phyloP scores from a whole-genome alignment of 257 asterid species.

The Nicotiana sylvestris region DNA sequence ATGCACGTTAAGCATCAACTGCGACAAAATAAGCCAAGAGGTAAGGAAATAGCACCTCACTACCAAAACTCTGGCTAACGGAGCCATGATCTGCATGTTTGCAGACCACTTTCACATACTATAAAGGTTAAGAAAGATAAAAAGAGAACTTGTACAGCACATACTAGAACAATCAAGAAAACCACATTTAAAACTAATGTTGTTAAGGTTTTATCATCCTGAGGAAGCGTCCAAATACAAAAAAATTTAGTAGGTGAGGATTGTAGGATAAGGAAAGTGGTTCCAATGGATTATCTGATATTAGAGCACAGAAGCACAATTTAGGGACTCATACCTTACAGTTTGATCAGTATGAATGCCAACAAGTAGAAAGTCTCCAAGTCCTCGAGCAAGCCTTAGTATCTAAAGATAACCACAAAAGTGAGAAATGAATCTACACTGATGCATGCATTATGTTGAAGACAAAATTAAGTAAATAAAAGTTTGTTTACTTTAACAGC shows the following conservation, averaged over 20 bases:
- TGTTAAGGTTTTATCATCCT: background rate
- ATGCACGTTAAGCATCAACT: background rate
- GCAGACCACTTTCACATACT: background rate
- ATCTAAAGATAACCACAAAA: conserved; percentile 44
- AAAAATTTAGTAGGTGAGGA: background rate
- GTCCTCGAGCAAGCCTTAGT: conserved; percentile 89
- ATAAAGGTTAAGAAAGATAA: no score
- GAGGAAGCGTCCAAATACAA: background rate
- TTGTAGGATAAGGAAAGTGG: background rate
- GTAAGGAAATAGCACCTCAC: background rate
- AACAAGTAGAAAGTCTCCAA: conserved; percentile 98
- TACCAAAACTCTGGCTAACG: background rate
- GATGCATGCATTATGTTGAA: background rate
- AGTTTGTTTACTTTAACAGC: no score
- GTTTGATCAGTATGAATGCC: conserved; percentile 97
- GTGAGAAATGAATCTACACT: conserved; percentile 9
- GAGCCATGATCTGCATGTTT: no score
- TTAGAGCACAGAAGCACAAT: background rate
- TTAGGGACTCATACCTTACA: conserved; percentile 51
- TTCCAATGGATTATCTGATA: background rate
- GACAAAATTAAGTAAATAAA: no score
- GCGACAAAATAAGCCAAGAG: background rate
- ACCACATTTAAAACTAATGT: background rate
- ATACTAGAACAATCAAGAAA: background rate
- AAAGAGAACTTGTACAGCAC: background rate